These are phyloP conservation scores for Ehretia macrophylla DNA, from an alignment of 257 asterid species.

Conservation along the genomic window DNA sequence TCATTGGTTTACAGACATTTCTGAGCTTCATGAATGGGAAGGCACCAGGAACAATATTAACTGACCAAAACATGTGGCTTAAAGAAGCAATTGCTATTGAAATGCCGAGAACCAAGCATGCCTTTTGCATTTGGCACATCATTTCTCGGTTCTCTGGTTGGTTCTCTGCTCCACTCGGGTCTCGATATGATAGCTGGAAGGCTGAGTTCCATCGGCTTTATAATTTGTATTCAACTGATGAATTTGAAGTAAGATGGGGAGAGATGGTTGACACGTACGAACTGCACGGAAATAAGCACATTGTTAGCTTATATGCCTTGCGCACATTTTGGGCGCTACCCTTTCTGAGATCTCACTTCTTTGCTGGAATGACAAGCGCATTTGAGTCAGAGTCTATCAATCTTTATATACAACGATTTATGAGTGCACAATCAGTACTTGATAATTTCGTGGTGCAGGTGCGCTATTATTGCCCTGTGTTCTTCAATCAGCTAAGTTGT, in stretches of 20 bases:
- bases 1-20: slow-evolving; percentile 28
- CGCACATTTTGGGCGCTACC: slow-evolving; percentile 59
- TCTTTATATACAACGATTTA: slow-evolving; percentile 42
- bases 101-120: slow-evolving; percentile 55
- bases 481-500: background rate
- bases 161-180: slow-evolving; percentile 45
- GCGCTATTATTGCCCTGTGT: background rate
- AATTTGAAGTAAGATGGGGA: slow-evolving; percentile 56
- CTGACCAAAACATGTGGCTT: slow-evolving; percentile 59
- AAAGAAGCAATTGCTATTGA: slow-evolving; percentile 49
- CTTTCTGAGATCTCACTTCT: slow-evolving; percentile 41
- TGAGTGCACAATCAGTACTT: slow-evolving; percentile 40
- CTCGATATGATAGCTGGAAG: slow-evolving; percentile 49
- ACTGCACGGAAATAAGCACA: slow-evolving; percentile 48
- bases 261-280: slow-evolving; percentile 50
- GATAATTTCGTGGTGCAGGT: slow-evolving; percentile 56
- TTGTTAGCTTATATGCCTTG: slow-evolving; percentile 49
- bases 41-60: slow-evolving; percentile 48
- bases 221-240: slow-evolving; percentile 41
- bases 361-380: slow-evolving; percentile 53
- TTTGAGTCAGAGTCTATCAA: slow-evolving; percentile 39
- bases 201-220: slow-evolving; percentile 47
- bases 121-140: slow-evolving; percentile 56
- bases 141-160: slow-evolving; percentile 50
- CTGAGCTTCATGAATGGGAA: slow-evolving; percentile 52